phyloP scores from a whole-genome alignment of 2,329 filamentous ascomycete species.

The Pseudogymnoascus sp. region DNA sequence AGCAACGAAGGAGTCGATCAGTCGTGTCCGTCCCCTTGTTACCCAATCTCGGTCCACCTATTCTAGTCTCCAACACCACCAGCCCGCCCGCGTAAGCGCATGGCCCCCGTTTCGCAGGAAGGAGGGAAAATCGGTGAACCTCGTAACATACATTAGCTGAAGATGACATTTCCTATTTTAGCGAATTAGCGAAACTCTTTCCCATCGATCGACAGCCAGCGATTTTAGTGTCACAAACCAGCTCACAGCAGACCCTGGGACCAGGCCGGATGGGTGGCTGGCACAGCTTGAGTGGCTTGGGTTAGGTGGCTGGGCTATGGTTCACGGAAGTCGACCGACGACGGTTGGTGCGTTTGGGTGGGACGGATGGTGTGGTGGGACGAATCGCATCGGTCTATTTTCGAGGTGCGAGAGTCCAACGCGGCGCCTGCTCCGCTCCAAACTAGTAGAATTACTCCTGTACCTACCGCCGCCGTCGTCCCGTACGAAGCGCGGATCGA shows the following conservation, averaged over 20 bases:
- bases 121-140: not conserved
- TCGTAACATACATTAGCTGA: not conserved
- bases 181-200: not conserved
- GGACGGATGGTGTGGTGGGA: not conserved
- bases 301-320: not conserved
- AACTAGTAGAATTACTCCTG: not conserved
- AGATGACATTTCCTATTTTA: not conserved
- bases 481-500: not conserved
- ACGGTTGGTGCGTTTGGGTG: not conserved
- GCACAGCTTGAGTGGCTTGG: not conserved
- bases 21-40: too few relatives aligned
- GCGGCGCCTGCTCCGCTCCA: not conserved
- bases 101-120: not conserved
- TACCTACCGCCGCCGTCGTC: not conserved
- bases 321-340: conserved; percentile 1
- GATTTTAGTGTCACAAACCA: not conserved
- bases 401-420: not conserved
- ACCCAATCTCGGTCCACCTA: not conserved
- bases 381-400: not conserved
- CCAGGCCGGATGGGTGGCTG: not conserved
- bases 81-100: not conserved
- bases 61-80: not conserved
- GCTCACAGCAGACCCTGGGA: not conserved
- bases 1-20: not conserved
- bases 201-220: not conserved